Percentiles rank a stretch among this genome's conserved stretches.
Conservation (phyloP, 305 asterid species). For the Nicotiana rustica region DNA sequence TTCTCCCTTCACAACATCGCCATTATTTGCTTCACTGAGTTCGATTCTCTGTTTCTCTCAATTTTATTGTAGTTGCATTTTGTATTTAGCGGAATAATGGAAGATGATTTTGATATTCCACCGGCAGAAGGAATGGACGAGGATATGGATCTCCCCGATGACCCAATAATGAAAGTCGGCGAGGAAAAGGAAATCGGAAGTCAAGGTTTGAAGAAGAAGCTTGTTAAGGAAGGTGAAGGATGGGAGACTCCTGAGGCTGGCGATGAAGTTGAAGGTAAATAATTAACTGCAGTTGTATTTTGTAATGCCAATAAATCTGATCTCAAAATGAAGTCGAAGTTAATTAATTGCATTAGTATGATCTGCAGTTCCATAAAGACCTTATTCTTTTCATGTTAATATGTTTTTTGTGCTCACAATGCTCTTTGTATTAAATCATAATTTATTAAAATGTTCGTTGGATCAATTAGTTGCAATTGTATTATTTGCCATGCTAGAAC, state of each 20-base stretch:
- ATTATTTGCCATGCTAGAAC: background rate
- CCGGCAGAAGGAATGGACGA: constrained; percentile 58
- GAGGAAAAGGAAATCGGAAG: constrained; percentile 75
- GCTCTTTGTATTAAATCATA: background rate
- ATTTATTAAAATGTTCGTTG: too few species aligned
- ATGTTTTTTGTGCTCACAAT: background rate
- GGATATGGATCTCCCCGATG: constrained; percentile 68
- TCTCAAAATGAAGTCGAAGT: constrained; percentile 59
- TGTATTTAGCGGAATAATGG: constrained; percentile 45
- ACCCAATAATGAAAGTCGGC: constrained; percentile 63
- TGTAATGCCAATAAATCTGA: background rate
- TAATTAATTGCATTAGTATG: background rate
- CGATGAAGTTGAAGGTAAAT: constrained; percentile 70
- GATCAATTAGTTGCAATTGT: background rate
- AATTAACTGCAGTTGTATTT: too few species aligned
- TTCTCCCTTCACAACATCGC: background rate
- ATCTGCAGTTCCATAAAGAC: background rate
- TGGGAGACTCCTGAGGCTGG: constrained; percentile 78
- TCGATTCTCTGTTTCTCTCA: background rate
- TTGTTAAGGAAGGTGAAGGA: constrained; percentile 66
- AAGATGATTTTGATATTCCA: constrained; percentile 69
- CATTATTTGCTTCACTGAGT: background rate
- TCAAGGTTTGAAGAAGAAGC: constrained; percentile 72
- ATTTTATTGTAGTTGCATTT: background rate
- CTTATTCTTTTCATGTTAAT: background rate